Evolutionary conservation across 257 asterid species (phyloP).

Genomic region (Phtheirospermum japonicum): DNA sequence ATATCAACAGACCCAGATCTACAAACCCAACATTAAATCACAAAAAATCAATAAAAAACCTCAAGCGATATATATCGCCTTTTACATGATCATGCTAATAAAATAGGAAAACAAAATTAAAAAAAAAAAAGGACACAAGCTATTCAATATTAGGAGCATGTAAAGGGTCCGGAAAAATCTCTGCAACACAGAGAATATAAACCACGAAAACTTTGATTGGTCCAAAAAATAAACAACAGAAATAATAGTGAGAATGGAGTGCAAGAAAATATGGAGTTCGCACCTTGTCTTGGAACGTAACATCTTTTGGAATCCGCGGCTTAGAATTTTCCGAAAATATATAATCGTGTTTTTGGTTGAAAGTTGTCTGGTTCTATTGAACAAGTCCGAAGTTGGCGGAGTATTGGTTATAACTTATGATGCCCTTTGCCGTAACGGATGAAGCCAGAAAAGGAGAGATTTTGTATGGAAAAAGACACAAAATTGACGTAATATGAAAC

Average conservation of each 20-base stretch:
- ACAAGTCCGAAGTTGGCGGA: slow-evolving; percentile 61
- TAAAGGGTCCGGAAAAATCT: slow-evolving; percentile 38
- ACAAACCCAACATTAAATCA: slow-evolving; percentile 20
- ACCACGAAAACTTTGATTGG: slow-evolving; percentile 28
- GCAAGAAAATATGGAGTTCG: slow-evolving; percentile 23
- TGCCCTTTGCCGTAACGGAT: slow-evolving; percentile 29
- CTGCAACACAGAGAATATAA: slow-evolving; percentile 24
- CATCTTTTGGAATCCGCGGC: slow-evolving; percentile 53
- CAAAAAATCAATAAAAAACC: not conserved
- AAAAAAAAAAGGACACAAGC: not conserved
- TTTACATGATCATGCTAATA: slow-evolving; percentile 10
- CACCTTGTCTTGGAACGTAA: slow-evolving; percentile 70
- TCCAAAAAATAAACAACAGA: no score
- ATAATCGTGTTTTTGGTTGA: slow-evolving; percentile 29
- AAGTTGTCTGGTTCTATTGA: no score
- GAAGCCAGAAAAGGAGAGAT: not conserved
- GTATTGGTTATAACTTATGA: slow-evolving; percentile 18
- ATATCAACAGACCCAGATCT: slow-evolving; percentile 58
- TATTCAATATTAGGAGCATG: not conserved
- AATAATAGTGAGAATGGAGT: slow-evolving; percentile 19
- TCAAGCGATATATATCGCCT: not conserved
- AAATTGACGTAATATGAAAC: slow-evolving; percentile 8
- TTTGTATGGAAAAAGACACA: slow-evolving; percentile 12
- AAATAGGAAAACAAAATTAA: slow-evolving; percentile 1
- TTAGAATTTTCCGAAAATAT: no score